Percentiles rank a stretch among this genome's conserved stretches.
These are phyloP conservation scores for Apiospora phragmitis DNA, from an alignment of 2,329 filamentous ascomycete genomes.

Conservation along the genomic window DNA sequence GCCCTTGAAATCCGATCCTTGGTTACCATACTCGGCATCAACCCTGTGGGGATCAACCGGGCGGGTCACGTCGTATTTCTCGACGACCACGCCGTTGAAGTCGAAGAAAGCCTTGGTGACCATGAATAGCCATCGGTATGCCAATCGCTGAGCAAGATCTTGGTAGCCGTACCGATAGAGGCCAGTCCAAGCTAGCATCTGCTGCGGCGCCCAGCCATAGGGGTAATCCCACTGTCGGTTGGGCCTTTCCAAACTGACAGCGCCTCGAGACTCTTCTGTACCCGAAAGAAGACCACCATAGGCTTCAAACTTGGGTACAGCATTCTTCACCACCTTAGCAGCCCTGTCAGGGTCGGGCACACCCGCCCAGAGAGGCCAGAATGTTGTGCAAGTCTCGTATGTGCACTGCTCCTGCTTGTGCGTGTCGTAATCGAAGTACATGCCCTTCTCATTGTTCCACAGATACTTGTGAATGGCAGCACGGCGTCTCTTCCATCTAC, in stretches of 20 bases:
- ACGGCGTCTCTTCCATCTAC: constrained; percentile 81
- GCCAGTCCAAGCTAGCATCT: constrained; percentile 96
- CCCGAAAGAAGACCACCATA: constrained; percentile 87
- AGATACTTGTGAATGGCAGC: constrained; percentile 86
- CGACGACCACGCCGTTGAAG: constrained; percentile 96
- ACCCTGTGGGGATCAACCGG: constrained; percentile 90
- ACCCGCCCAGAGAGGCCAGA: constrained; percentile 97
- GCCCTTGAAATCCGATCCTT: constrained; percentile 92
- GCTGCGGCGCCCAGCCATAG: constrained; percentile 97
- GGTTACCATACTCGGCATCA: constrained; percentile 96
- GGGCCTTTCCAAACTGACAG: constrained; percentile 76
- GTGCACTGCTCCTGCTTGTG: constrained; percentile 74
- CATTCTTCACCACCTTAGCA: constrained; percentile 75
- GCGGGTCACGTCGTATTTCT: constrained; percentile 97
- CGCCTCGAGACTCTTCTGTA: constrained; percentile 84
- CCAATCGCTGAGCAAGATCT: constrained; percentile 83
- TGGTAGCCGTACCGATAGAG: constrained; percentile 89
- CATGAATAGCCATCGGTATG: constrained; percentile 98
- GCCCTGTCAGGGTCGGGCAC: constrained; percentile 84
- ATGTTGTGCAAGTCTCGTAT: constrained; percentile 91
- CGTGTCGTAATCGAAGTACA: constrained; percentile 98
- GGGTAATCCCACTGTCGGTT: constrained; percentile 99
- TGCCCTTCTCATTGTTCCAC: constrained; percentile 88
- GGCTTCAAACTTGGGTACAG: constrained; percentile 83
- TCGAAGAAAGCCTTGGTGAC: constrained; percentile 98